Evolutionary conservation across 805 yeast species (phyloP), one percentile per base, ranked within the genome.

Genomic region (Kluyveromyces siamensis): DNA sequence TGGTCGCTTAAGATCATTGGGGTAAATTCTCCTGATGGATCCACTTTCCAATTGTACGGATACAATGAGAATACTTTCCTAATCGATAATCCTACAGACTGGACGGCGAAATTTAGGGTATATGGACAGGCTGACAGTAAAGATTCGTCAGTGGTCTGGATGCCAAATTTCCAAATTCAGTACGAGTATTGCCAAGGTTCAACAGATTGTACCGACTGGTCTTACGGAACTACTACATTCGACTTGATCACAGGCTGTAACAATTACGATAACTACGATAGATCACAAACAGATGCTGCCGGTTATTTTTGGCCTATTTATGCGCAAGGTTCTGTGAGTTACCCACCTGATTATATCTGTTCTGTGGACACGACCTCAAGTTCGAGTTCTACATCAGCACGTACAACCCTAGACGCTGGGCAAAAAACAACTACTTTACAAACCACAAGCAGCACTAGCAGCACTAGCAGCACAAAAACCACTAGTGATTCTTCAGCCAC

Each of bases 151-250:
- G 46, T 40, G 1, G 49, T 53, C 4, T 53, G 57, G 57, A 44
- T 58, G 53, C 61, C 61, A 19, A 48, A 50, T 17, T 55, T 58
- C 45, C 54, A 55, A 45, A 50, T 58, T 18, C 53, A 55, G 21
- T 55, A 45, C 25, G 57, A 53, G 37, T 58, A 55, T 37, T 18
- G 48, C 9, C 52, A 49, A 17, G 55, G 56, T 11, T 30, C 42
- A 17, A 48, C 53, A 6, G 30, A 52, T 37, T 30, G 37, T 18
- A 10, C 33, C 8, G 44, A 50, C 5, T 57, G 58, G 58, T 30
- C n/a, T 17, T 55, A 59, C 54, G 57, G 57, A 18, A 35, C 50
- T 10, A 44, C 50, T 6, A 37, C 53, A 1, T 58, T 57, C 19
- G 53, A 55, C 38, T 43, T 58, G 45, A 38, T 35, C 17, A 54